Conservation (phyloP, 495 filamentous ascomycete genomes). For the Penicillium salamii region DNA sequence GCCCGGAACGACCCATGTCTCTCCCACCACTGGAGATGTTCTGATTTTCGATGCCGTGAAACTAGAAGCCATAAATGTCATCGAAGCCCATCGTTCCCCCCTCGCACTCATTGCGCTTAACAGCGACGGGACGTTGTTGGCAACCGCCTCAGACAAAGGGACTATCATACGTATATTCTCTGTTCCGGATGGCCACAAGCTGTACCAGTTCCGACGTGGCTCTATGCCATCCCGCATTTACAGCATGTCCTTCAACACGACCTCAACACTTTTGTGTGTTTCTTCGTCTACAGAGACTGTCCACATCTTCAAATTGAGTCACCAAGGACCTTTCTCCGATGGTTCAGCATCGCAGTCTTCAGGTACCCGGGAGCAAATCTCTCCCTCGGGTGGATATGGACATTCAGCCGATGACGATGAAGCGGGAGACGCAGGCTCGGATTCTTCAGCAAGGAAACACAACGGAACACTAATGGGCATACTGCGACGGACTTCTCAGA, state of each 20-base stretch:
- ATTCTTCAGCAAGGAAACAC: slow-evolving; percentile 43
- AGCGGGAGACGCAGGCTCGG: slow-evolving; percentile 23
- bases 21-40: slow-evolving; percentile 88
- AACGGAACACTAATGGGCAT: slow-evolving; percentile 79
- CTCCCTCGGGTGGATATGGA: slow-evolving; percentile 35
- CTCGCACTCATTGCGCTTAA: slow-evolving; percentile 87
- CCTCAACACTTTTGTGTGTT: slow-evolving; percentile 88
- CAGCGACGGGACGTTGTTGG: slow-evolving; percentile 86
- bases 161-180: slow-evolving; percentile 96
- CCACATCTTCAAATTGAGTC: slow-evolving; percentile 84
- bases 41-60: slow-evolving; percentile 86
- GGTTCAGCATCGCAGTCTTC: slow-evolving; percentile 32
- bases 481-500: slow-evolving; percentile 93
- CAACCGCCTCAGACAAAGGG: slow-evolving; percentile 94
- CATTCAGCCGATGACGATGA: slow-evolving; percentile 40
- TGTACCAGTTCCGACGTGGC: slow-evolving; percentile 92
- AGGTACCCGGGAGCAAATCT: slow-evolving; percentile 34
- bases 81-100: slow-evolving; percentile 90
- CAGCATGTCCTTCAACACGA: slow-evolving; percentile 99
- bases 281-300: slow-evolving; percentile 95
- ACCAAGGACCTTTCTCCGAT: slow-evolving; percentile 32
- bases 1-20: slow-evolving; percentile 65
- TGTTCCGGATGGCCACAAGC: slow-evolving; percentile 81
- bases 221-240: slow-evolving; percentile 92
- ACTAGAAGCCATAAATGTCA: slow-evolving; percentile 86